Conservation (phyloP, 768 basidiomycete genomes). For the Suillus luteus region DNA sequence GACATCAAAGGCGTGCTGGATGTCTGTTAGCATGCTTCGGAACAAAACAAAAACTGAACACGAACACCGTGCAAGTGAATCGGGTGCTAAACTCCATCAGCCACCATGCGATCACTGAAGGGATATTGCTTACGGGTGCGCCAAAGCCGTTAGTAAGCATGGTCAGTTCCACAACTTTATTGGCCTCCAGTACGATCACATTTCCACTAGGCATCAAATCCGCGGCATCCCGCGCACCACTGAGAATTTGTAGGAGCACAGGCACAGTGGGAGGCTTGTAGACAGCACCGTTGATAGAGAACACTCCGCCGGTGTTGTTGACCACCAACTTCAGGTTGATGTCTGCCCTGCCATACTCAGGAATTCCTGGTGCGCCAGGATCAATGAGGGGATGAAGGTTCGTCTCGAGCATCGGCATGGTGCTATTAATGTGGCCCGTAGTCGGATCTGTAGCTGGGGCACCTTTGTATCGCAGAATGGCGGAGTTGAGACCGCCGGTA, state of each 20-base stretch:
- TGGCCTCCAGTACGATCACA: conserved; percentile 23
- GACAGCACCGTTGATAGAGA: not conserved
- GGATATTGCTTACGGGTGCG: not conserved
- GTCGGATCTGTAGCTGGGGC: not conserved
- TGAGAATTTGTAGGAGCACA: not conserved
- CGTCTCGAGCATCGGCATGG: not conserved
- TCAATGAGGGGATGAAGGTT: not conserved
- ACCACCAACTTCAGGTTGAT: not conserved
- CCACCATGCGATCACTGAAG: not conserved
- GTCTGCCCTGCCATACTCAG: not conserved
- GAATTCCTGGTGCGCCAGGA: not conserved
- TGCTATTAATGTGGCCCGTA: not conserved
- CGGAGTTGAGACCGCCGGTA: not conserved
- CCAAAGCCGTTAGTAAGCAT: conserved; percentile 2
- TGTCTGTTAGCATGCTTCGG: not conserved
- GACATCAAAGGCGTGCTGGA: conserved; percentile 14
- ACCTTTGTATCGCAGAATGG: not conserved
- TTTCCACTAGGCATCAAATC: conserved; percentile 44
- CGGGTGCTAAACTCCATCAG: not conserved
- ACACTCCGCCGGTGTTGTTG: not conserved
- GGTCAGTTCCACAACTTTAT: conserved; percentile 32
- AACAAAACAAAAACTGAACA: not conserved
- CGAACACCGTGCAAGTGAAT: not conserved
- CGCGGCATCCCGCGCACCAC: conserved; percentile 22
- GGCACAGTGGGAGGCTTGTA: not conserved